These are phyloP conservation scores for Triglochin maritima DNA, from an alignment of 106 monocot genomes.

Conservation along the genomic window DNA sequence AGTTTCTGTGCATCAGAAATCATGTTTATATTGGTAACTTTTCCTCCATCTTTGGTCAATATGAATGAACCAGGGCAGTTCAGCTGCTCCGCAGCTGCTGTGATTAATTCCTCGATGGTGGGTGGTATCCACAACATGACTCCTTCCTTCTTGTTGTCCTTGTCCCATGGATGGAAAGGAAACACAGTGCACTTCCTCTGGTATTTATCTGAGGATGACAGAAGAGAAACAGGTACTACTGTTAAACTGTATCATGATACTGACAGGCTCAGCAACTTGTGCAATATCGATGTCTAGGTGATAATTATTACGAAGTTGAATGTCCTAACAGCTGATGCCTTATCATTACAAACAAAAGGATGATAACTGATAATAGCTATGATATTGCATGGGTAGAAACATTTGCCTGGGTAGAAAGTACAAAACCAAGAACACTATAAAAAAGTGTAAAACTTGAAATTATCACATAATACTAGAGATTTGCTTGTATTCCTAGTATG, in stretches of 20 bases:
- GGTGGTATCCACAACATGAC: constrained; percentile 67
- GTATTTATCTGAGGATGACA: constrained; percentile 33
- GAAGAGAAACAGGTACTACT: neutral
- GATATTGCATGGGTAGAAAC: neutral
- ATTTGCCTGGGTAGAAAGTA: too few relatives aligned
- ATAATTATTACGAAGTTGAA: neutral
- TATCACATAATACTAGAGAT: too few relatives aligned
- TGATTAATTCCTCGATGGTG: constrained; percentile 56
- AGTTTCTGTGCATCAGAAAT: constrained; percentile 63
- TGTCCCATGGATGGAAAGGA: constrained; percentile 73
- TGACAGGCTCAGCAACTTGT: too few relatives aligned
- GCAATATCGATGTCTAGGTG: neutral
- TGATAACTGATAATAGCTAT: neutral
- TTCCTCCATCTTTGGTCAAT: constrained; percentile 70
- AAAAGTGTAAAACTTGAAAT: too few relatives aligned
- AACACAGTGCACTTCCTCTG: constrained; percentile 60
- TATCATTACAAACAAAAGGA: neutral
- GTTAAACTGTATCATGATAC: neutral
- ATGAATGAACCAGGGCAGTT: constrained; percentile 35
- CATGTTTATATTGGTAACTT: constrained; percentile 44
- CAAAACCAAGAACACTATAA: too few relatives aligned
- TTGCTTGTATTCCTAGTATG: too few relatives aligned
- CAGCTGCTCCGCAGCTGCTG: constrained; percentile 34
- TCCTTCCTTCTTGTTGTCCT: constrained; percentile 52
- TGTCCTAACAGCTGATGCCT: neutral